Evolutionary conservation across 2,329 filamentous ascomycete genomes (phyloP).

Genomic region (Tolypocladium cylindrosporum): DNA sequence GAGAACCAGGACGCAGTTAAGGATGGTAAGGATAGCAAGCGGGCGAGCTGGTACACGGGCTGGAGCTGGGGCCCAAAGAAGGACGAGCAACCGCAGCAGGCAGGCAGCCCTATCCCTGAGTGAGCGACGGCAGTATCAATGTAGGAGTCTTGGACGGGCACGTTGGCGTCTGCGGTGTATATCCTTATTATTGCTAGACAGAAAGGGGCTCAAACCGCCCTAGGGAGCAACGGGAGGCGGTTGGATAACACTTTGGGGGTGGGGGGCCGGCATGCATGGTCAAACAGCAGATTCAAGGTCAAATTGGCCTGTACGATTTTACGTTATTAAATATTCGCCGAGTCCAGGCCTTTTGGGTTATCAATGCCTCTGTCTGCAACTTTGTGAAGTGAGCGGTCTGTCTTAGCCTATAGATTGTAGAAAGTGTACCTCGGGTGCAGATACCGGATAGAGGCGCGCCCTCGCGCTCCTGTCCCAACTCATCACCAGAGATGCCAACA

Average conservation of each 20-base stretch:
- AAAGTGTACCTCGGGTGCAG: neutral
- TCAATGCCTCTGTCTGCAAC: neutral
- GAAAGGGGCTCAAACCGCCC: neutral
- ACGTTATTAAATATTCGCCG: constrained; percentile 1
- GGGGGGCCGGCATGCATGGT: neutral
- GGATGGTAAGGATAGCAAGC: constrained; percentile 44
- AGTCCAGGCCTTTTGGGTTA: neutral
- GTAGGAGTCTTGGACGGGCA: neutral
- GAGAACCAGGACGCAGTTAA: constrained; percentile 51
- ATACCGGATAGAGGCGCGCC: neutral
- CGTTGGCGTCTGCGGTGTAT: neutral
- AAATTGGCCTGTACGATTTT: constrained; percentile 2
- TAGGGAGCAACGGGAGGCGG: neutral
- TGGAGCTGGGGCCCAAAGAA: constrained; percentile 43
- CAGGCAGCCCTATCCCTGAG: constrained; percentile 23
- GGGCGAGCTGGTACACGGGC: constrained; percentile 53
- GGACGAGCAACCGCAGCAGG: constrained; percentile 28
- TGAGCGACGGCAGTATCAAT: constrained; percentile 8
- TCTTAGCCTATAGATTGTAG: neutral
- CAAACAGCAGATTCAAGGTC: neutral
- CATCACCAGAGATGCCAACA: neutral
- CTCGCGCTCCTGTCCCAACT: neutral
- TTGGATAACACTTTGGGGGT: constrained; percentile 1
- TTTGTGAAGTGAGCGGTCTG: neutral
- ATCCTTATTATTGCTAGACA: neutral